phyloP scores from a whole-genome alignment of 345 rosid species.

The Durio zibethinus region DNA sequence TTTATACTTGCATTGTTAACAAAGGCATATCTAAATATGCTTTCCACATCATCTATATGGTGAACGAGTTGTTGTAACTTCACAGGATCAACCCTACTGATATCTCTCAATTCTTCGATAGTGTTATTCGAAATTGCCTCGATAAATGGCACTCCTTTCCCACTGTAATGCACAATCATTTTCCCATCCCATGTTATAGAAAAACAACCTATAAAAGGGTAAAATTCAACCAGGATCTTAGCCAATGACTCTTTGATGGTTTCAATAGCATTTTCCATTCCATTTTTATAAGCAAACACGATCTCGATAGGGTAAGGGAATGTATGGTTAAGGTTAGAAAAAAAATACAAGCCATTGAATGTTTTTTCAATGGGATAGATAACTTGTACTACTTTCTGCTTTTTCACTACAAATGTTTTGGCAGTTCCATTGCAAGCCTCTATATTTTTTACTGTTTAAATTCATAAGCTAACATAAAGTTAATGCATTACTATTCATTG shows the following conservation, averaged over 20 bases:
- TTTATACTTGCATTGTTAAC: slow-evolving; percentile 64
- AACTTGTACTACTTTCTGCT: slow-evolving; percentile 44
- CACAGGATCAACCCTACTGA: slow-evolving; percentile 60
- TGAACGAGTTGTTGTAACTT: slow-evolving; percentile 70
- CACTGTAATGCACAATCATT: slow-evolving; percentile 61
- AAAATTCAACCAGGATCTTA: slow-evolving; percentile 66
- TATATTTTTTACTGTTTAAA: not conserved
- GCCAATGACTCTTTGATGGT: slow-evolving; percentile 60
- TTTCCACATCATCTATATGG: slow-evolving; percentile 60
- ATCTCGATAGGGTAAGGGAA: slow-evolving; percentile 35
- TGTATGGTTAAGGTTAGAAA: slow-evolving; percentile 86
- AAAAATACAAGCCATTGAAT: slow-evolving; percentile 65
- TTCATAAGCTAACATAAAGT: too few species aligned
- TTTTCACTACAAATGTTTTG: slow-evolving; percentile 18
- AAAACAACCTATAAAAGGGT: slow-evolving; percentile 80
- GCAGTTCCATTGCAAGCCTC: slow-evolving; percentile 22
- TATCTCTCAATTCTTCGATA: slow-evolving; percentile 63
- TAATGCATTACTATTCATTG: too few species aligned
- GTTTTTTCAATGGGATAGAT: slow-evolving; percentile 60
- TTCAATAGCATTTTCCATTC: slow-evolving; percentile 48
- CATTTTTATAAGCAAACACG: slow-evolving; percentile 60
- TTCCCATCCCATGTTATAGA: slow-evolving; percentile 68
- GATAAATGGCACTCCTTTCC: slow-evolving; percentile 79
- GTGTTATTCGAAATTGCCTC: slow-evolving; percentile 63
- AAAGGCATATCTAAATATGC: slow-evolving; percentile 74